Base-by-base conservation (phyloP, 306 rosid genomes). In the Prunus dulcis region DNA sequence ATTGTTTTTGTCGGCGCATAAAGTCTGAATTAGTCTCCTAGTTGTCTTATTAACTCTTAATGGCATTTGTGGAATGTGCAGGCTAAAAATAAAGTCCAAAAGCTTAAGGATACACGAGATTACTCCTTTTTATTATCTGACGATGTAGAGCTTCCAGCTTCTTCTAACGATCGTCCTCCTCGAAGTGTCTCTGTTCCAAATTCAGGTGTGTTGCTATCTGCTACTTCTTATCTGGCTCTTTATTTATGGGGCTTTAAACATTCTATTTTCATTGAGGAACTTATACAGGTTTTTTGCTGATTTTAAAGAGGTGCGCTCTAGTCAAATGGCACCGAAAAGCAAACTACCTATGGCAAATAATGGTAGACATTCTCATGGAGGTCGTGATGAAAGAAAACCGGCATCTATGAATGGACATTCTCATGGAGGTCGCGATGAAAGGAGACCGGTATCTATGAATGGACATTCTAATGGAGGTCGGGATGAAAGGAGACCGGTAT, bases 81-180 rank as follows among this genome's bases (percentile, higher is more conserved):
- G 97, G 66, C 55, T 72, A 72, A 82, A 70, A 76, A 64, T 71
- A 90, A 85, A 80, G 93, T 86, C 58, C 88, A 92, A 84, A 89
- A 84, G 75, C 87, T 90, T 4, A 94, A 94, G 86, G 85, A 82
- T 79, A 92, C 93, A 2, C 90, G 98, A 79, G 98, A 95, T 80
- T 95, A 95, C 83, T 90, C 98, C 14, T 95, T 92, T 83, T 87
- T 95, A 68, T 73, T 86, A 76, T 90, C 96, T 3, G 97, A 92
- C 49, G 92, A 95, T 80, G 89, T 82, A 7, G 88, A 90, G 76
- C 68, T 77, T 77, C 97, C 97, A 7, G 92, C 86, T 79, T 86
- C 98, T 58, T 6, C 81, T 4, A 92, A 85, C 75, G 92, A 76
- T 73, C 79, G 84, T 1, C 88, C 77, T 14, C 77, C 85, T 41